Conservation (phyloP, 495 filamentous ascomycete genomes). For the Durotheca rogersii region DNA sequence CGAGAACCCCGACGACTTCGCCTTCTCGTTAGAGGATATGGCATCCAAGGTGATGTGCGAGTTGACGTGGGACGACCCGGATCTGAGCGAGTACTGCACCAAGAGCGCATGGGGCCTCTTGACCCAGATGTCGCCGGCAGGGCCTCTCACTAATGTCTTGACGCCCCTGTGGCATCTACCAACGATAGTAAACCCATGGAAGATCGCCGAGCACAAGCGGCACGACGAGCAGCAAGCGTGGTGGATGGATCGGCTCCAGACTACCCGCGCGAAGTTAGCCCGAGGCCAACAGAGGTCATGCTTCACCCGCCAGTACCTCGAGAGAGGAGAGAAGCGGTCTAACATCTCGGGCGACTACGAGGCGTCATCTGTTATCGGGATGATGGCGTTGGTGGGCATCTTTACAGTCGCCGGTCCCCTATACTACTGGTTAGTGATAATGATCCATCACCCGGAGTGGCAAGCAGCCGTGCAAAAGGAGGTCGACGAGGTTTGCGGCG, state of each 20-base stretch:
- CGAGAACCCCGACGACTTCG: constrained; percentile 41
- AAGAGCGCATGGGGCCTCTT: constrained; percentile 42
- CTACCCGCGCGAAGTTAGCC: constrained; percentile 24
- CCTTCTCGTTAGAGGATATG: constrained; percentile 44
- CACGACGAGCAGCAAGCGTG: constrained; percentile 44
- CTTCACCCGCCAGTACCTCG: constrained; percentile 41
- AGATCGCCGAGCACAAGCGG: constrained; percentile 41
- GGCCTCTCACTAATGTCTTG: constrained; percentile 46
- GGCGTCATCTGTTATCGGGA: constrained; percentile 43
- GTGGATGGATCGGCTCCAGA: constrained; percentile 39
- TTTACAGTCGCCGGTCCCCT: constrained; percentile 47
- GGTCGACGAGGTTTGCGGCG: constrained; percentile 51
- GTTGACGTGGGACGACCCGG: constrained; percentile 42
- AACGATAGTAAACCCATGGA: constrained; percentile 43
- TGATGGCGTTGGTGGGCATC: constrained; percentile 47
- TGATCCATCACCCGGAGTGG: constrained; percentile 46
- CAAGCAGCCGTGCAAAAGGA: constrained; percentile 50
- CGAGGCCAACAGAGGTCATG: constrained; percentile 36
- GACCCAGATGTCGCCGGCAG: constrained; percentile 46
- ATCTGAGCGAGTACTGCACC: constrained; percentile 38
- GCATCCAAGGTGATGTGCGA: constrained; percentile 45
- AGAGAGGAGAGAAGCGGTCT: constrained; percentile 38
- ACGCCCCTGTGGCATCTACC: constrained; percentile 46
- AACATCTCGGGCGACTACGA: constrained; percentile 42
- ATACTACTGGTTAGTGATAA: constrained; percentile 43